Evolutionary conservation across 495 filamentous ascomycete genomes (phyloP), one percentile per base, ranked within the genome.

Genomic region (Talaromyces stipitatus): DNA sequence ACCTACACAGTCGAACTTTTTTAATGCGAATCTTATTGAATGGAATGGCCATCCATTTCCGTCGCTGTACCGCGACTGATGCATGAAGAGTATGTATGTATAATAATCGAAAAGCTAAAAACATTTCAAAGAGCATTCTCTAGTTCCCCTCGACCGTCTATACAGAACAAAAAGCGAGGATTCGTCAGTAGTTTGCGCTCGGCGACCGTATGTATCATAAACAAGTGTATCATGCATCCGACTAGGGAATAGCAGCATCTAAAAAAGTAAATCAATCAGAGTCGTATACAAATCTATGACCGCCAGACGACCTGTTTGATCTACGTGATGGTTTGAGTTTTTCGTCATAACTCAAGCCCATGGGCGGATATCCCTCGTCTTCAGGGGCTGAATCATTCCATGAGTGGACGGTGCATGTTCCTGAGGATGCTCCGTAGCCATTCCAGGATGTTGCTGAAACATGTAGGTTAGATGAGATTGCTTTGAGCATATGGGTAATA

Each of bases 401-500:
- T 12, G 81, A 79, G 67, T 95, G 90, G 48, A 90, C 60, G 0
- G 86, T 87, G 55, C 87, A 88, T 1, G 89, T 92, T 4, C 90
- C 90, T 1, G 76, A 74, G 9, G 82, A 77, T 64, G 82, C 76
- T 32, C 81, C 85, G 71, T 80, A 86, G 28, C 88, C 88, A 59
- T 90, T 90, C 86, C 89, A 88, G 2, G 85, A 82, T 14, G 89
- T 91, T 55, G 90, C 90, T 90, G 58, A 45, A 36, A 53, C 29
- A 60, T 24, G 43, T 59, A 43, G 61, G 61, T 69, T 50, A 64
- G 60, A 22, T 11, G 27, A 4, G 20, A 16, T 12, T 58, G 32
- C 48, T 55, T 32, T 38, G 32, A 30, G 32, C 12, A 57, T 38
- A 57, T 1, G 45, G 36, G 11, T 22, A n/a, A 54, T 51, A 18